Base-by-base conservation (phyloP, 371 early-diverging fungal genomes). In the Umbelopsis sp. region DNA sequence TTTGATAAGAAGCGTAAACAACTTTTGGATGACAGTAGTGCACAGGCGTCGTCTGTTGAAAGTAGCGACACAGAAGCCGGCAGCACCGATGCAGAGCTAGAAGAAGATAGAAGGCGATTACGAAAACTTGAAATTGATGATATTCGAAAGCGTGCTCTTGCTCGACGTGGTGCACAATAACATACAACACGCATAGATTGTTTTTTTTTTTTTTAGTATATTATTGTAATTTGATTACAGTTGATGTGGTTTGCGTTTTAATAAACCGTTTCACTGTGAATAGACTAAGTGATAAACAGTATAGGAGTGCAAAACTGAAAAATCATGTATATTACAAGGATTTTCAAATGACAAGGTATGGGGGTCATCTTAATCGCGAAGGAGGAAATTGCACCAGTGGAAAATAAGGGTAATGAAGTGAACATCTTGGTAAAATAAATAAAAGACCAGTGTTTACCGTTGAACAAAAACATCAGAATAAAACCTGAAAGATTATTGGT, bases 81-180 rank as follows among this genome's bases (percentile, higher is more conserved):
- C 16, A 57, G 57, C 6, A 57, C 57, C 6, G 57, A 57, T n/a
- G 57, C 57, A 16, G 57, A 57, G 18, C 12, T 57, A 35, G 57
- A 57, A 35, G 57, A 57, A 57, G 57, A 57, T 57, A 29, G 57
- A 29, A 57, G 32, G 57, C 29, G 57, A 16, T 35, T 57, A 18
- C 57, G 57, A 24, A 57, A 57, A 35, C 57, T 57, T 57, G 57
- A 57, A 35, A 57, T 57, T 37, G 57, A 57, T 16, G n/a, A 57
- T 8, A 57, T 57, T 12, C 29, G 57, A 12, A 35, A 57, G 32
- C 57, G 57, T 16, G 57, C 57, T 32, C 57, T 57, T 29, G 57
- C 57, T 18, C 22, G 57, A 57, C 25, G 57, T 16, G 29, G 32
- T n/a, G 18, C 35, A 16, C 29, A 57, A 29, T 57, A 35, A 35